These are phyloP conservation scores for Barnettozyma salicaria DNA, from an alignment of 805 yeast species.

Conservation along the genomic window DNA sequence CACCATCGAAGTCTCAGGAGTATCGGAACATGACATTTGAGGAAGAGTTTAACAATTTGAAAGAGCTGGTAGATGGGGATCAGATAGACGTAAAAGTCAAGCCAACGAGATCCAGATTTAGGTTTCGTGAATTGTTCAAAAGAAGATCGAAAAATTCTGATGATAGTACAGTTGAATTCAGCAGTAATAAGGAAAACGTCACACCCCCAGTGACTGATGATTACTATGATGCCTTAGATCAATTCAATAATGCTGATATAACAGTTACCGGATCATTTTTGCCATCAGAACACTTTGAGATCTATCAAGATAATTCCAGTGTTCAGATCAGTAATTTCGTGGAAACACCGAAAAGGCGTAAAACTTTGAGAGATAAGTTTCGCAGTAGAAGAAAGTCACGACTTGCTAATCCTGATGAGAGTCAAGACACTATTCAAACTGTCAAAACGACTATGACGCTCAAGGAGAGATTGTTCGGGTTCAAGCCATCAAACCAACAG, in stretches of 20 bases:
- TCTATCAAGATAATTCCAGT: conserved; percentile 7
- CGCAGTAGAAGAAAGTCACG: background rate
- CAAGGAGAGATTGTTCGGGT: conserved; percentile 10
- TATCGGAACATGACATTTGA: conserved; percentile 8
- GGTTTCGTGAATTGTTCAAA: conserved; percentile 7
- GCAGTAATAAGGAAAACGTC: conserved; percentile 7
- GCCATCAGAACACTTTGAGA: background rate
- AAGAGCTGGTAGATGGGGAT: background rate
- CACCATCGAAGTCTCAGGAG: conserved; percentile 5
- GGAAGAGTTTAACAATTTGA: conserved; percentile 2
- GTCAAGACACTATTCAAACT: background rate
- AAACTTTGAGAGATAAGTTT: conserved; percentile 4
- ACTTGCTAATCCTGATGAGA: background rate
- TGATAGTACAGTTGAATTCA: background rate
- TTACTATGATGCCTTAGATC: conserved; percentile 3
- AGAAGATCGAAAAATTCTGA: conserved; percentile 8
- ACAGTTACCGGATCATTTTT: background rate
- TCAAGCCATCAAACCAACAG: background rate
- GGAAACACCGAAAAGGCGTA: conserved; percentile 2
- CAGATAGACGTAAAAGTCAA: background rate
- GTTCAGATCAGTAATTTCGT: conserved; percentile 6
- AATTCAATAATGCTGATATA: conserved; percentile 2
- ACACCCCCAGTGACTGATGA: conserved; percentile 5
- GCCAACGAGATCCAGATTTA: conserved; percentile 1
- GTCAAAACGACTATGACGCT: conserved; percentile 1